Evolutionary conservation across 257 asterid species (phyloP), one percentile per base, ranked within the genome.

Genomic region (Parsonsia alboflavescens): DNA sequence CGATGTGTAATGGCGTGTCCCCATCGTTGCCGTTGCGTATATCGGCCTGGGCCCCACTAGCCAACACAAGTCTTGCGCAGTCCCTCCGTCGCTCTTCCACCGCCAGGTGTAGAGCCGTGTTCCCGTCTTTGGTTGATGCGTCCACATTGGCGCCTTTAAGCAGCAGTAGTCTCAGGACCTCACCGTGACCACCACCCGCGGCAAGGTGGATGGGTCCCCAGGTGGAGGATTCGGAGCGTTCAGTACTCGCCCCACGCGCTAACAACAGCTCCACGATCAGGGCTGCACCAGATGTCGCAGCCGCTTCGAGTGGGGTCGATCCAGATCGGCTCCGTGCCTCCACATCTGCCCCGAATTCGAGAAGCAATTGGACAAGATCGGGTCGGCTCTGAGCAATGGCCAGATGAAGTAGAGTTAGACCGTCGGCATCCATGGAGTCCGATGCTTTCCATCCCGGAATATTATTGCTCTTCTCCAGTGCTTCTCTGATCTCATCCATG

Each of bases 401-500:
- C 71, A 87, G 71, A 67, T 90, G 93, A 3, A 92, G 89, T 28
- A 92, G 73, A 0, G 96, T 84, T 16, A 81, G 85, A 0, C 97
- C 97, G 0, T 92, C 88, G 5, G 75, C 59, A 39, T 90, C 92
- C 1, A 86, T 73, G 0, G 96, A 84, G 21, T 92, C 92, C 0
- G 79, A 93, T 0, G 91, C 78, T 45, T 76, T 87, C 89, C 91
- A 87, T 0, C 48, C 10, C 0, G 86, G 86, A 33, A 33, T 33
- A 7, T 42, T 5, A 58, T 85, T 91, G 26, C 92, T 86, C 82
- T 80, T 88, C 46, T 92, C 96, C 0, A 92, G 75, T 1, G 87
- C 92, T 11, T 92, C 96, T 61, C 97, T 80, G 21, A 90, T 79
- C 8, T 88, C 96, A 78, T 92, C 95, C 96, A 92, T 88, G 45